phyloP scores from a whole-genome alignment of 495 filamentous ascomycete species.

The Penicillium chermesinum region DNA sequence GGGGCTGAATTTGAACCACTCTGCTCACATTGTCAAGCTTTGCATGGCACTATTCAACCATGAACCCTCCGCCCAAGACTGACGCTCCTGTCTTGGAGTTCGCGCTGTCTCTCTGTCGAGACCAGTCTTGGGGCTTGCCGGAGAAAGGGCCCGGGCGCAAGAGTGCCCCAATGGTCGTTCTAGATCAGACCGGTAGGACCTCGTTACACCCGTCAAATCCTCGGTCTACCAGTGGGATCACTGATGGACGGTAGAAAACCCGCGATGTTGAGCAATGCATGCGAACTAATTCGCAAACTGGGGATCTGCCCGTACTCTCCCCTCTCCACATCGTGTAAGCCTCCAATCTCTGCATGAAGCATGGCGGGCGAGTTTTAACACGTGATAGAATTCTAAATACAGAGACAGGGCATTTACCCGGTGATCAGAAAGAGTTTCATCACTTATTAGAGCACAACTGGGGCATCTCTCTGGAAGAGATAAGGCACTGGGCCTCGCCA shows the following conservation, averaged over 20 bases:
- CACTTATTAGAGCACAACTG: neutral
- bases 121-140: neutral
- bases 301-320: neutral
- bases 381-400: neutral
- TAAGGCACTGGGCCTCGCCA: neutral
- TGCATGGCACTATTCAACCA: neutral
- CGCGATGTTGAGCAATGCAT: neutral
- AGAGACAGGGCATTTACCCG: neutral
- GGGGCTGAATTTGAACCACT: neutral
- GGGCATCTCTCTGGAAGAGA: neutral
- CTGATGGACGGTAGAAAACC: no score
- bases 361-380: neutral
- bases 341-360: neutral
- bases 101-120: neutral
- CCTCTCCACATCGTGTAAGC: neutral
- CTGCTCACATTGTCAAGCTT: neutral
- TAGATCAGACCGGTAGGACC: neutral
- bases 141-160: neutral
- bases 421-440: neutral
- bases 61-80: neutral
- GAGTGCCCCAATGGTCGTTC: neutral
- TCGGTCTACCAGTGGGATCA: no score
- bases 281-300: neutral
- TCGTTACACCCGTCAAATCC: no score
- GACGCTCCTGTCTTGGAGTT: neutral